Base-by-base conservation (phyloP, 495 filamentous ascomycete genomes). In the Penicillium coffeae region DNA sequence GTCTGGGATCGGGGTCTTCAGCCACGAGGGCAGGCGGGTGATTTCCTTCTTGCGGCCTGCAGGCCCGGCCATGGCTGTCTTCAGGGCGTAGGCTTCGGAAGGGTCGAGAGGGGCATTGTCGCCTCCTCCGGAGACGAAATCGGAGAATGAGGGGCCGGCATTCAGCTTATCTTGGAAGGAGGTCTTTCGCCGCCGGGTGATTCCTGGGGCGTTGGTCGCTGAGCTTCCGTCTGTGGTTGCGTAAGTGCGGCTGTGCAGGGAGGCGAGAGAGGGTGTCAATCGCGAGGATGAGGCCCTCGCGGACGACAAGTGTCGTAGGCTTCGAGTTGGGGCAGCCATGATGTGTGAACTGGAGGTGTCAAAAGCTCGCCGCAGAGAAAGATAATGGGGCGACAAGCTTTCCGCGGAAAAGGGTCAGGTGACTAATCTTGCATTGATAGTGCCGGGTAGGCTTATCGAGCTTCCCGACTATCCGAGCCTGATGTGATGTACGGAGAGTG, bases 1-100 rank as follows among this genome's bases (percentile, higher is more conserved):
- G 25, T 79, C 77, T 0, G 93, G 94, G 45, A 98, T 90, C 1
- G 90, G 88, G 0, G 92, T 97, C 74, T 97, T 96, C 46, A 98
- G 80, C 93, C 93, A 98, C 47, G 85, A 80, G 27, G 93, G 93
- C 20, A 98, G 74, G 13, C 94, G 83, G 34, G 90, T 95, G 68
- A 96, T 91, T 70, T 87, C 85, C 69, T 85, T 90, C 76, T 83
- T 89, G 47, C 71, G 68, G 47, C 88, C 87, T 45, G 82, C 82
- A 8, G 87, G 89, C 25, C 88, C 90, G 60, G 90, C 88, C 62
- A 87, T 78, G 38, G 84, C 92, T n/a, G 83, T 95, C 43, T 73
- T 74, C 47, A 89, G 77, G 21, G 76, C 72, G 57, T 80, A 75
- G 7, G 77, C 78, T 52, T 83, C 80, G 33, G 71, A 62, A 0